Base-by-base conservation (phyloP, 2,329 filamentous ascomycete species). In the Calonectria henricotiae region DNA sequence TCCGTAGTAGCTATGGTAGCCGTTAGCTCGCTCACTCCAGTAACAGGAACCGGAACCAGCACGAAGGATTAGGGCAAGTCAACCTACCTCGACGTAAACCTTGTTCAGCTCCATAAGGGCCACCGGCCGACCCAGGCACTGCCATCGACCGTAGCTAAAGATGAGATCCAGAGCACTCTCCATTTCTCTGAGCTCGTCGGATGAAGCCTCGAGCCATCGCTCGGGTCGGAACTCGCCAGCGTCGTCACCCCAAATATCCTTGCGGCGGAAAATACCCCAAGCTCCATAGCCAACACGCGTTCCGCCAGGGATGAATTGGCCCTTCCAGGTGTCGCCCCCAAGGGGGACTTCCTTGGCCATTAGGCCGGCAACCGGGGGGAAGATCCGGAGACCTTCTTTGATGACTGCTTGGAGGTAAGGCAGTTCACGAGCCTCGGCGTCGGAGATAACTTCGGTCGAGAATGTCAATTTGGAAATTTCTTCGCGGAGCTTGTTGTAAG, bases 361-460 rank as follows among this genome's bases (percentile, higher is more conserved):
- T 37, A 82, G 76, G 0, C 82, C 80, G 0, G 80, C 76, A 5
- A 82, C 79, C 5, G 82, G 82, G 0, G 82, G 81, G 63, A 79
- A 80, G 35, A 83, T 82, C 25, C 83, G 81, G 1, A 85, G 74
- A 1, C 81, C 83, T 71, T 90, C 87, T 35, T 86, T 83, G 73
- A 90, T 86, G 39, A 87, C 81, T 0, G 88, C 86, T 68, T 85
- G 82, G 0, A 88, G 79, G 44, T 85, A 88, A 0, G 84, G 82
- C 5, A 86, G 74, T 7, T 77, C 73, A 2, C 79, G 78, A 1
- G 82, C 82, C 58, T 83, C 74, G 7, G 75, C 74, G 49, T 83
- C 79, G 8, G 75, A 76, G 55, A 83, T 81, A 2, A 80, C 62
- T 1, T 73, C 67, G 8, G 62, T 69, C 0, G 77, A 67, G 13